Conservation (phyloP, 768 basidiomycete species). For the Krasilnikovozyma curviuscula region DNA sequence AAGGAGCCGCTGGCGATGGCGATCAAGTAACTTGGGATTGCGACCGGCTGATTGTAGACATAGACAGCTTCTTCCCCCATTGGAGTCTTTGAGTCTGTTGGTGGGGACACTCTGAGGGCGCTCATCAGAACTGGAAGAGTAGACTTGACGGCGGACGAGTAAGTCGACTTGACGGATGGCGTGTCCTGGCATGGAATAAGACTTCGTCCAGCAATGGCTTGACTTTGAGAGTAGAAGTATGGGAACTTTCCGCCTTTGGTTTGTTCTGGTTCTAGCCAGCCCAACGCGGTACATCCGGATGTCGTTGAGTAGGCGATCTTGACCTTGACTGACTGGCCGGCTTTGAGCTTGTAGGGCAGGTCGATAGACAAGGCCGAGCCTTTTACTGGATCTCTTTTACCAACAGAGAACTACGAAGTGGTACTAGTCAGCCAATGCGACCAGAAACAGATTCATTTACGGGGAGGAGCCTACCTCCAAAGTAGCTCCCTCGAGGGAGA, state of each 20-base stretch:
- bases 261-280: conserved; percentile 72
- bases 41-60: conserved; percentile 39
- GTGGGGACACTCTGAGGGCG: conserved; percentile 59
- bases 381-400: conserved; percentile 46
- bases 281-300: conserved; percentile 50
- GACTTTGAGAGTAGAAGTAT: conserved; percentile 81
- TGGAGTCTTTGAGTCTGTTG: conserved; percentile 30
- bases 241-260: conserved; percentile 70
- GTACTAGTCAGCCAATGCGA: not conserved
- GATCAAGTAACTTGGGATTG: conserved; percentile 79
- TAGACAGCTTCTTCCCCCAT: conserved; percentile 3
- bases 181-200: conserved; percentile 70
- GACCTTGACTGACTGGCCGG: conserved; percentile 30
- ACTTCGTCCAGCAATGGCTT: conserved; percentile 71
- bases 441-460: not conserved
- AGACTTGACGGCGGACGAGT: conserved; percentile 55
- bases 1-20: conserved; percentile 78
- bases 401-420: conserved; percentile 35
- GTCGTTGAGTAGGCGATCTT: conserved; percentile 54
- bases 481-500: not conserved
- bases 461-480: conserved; percentile 1
- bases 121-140: conserved; percentile 73
- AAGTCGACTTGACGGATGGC: conserved; percentile 75
- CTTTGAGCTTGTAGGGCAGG: conserved; percentile 30
- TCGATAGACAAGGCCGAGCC: conserved; percentile 52